Conservation (phyloP, 306 rosid species). For the Hylodesmum podocarpum region DNA sequence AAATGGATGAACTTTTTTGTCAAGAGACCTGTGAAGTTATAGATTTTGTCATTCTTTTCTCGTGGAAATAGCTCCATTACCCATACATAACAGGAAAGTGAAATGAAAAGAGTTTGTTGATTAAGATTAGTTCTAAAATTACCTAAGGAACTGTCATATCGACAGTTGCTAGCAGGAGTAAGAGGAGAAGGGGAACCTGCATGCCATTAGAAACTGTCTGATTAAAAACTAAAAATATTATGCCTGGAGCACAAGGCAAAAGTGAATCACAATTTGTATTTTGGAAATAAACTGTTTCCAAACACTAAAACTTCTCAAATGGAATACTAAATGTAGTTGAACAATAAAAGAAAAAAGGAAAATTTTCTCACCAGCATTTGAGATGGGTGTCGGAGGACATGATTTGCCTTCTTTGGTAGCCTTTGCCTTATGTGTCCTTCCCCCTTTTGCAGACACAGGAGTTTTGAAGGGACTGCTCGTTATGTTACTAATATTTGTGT, state of each 20-base stretch:
- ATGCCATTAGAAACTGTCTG: constrained; percentile 18
- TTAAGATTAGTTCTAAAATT: constrained; percentile 30
- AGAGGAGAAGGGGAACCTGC: constrained; percentile 88
- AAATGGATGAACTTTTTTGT: constrained; percentile 93
- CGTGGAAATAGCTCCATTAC: constrained; percentile 20
- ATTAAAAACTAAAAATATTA: constrained; percentile 16
- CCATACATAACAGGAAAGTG: constrained; percentile 11
- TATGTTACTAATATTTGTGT: constrained; percentile 33
- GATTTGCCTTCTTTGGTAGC: constrained; percentile 63
- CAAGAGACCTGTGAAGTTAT: constrained; percentile 74
- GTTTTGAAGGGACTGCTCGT: constrained; percentile 65
- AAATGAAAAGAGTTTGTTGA: constrained; percentile 13
- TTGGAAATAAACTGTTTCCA: constrained; percentile 19
- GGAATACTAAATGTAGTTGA: constrained; percentile 15
- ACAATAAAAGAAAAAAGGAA: constrained; percentile 4
- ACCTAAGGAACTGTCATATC: constrained; percentile 98
- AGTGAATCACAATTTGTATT: not conserved
- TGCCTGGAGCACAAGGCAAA: constrained; percentile 8
- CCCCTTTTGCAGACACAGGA: constrained; percentile 83
- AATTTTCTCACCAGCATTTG: constrained; percentile 63
- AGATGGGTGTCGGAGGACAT: constrained; percentile 77
- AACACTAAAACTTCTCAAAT: constrained; percentile 22
- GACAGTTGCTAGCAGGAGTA: constrained; percentile 91
- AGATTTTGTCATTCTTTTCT: constrained; percentile 38
- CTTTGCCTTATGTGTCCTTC: constrained; percentile 65